Evolutionary conservation across 2,329 filamentous ascomycete species (phyloP).

Genomic region (Colletotrichum cereale): DNA sequence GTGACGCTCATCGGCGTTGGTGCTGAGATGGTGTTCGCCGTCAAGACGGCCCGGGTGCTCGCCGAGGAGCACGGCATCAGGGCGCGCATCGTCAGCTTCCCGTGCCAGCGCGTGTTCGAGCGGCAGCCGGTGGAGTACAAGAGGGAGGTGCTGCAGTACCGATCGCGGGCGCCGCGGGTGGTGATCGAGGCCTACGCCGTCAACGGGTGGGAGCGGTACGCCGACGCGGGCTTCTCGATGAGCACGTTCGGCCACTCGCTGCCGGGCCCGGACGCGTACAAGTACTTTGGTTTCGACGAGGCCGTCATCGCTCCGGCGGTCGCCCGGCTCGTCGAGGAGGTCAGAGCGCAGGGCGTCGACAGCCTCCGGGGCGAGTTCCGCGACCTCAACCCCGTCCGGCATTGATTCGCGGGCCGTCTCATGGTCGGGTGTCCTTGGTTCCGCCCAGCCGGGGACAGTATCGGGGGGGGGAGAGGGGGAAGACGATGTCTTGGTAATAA

Average conservation of each 20-base stretch:
- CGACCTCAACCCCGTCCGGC: slow-evolving; percentile 42
- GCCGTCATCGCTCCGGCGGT: slow-evolving; percentile 55
- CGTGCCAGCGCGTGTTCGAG: slow-evolving; percentile 59
- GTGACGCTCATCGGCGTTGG: slow-evolving; percentile 59
- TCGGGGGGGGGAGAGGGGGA: no score
- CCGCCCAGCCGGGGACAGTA: neutral
- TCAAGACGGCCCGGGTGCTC: slow-evolving; percentile 53
- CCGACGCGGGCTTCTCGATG: slow-evolving; percentile 67
- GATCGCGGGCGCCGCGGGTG: slow-evolving; percentile 60
- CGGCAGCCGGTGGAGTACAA: slow-evolving; percentile 58
- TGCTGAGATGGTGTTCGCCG: slow-evolving; percentile 51
- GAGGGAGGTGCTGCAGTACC: slow-evolving; percentile 57
- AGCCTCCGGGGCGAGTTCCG: slow-evolving; percentile 45
- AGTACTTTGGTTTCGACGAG: slow-evolving; percentile 64
- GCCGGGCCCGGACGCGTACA: slow-evolving; percentile 65
- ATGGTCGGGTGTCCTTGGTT: neutral
- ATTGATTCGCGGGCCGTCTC: slow-evolving; percentile 5
- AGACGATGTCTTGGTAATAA: no score
- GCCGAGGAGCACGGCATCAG: slow-evolving; percentile 53
- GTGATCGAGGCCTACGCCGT: slow-evolving; percentile 71
- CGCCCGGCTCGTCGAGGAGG: slow-evolving; percentile 45
- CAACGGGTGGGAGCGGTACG: slow-evolving; percentile 72
- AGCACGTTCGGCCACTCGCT: slow-evolving; percentile 67
- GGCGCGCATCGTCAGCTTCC: slow-evolving; percentile 58
- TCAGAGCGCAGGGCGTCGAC: slow-evolving; percentile 43